Base-by-base conservation (phyloP, 208 protist species). In the Crithidia brevicula region DNA sequence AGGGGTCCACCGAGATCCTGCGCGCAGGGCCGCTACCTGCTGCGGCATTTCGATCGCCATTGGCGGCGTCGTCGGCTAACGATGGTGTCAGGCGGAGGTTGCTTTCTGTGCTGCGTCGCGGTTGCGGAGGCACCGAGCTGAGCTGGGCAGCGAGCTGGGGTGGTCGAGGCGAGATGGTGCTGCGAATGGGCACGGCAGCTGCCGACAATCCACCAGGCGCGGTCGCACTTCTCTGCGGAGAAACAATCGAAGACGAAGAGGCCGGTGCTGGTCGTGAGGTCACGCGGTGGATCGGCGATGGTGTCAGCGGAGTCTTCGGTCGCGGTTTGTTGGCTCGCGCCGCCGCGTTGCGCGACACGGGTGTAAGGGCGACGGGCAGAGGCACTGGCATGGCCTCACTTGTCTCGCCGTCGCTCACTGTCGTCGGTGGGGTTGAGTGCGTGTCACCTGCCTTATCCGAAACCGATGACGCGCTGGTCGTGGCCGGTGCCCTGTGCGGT, bases 51-150 rank as follows among this genome's bases (percentile, higher is more conserved):
- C 56, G 38, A 10, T 61, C 56, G 1, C 28, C 43, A n/a, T 5
- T 28, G 43, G 16, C 31, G 27, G 6, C 31, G 3, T 65, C 46
- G 1, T 52, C 59, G 10, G 45, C 23, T n/a, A 53, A 53, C 28
- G 64, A 9, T 20, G 63, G 68, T 15, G 46, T 42, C 30, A 27
- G 47, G 34, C 68, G 46, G 4, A 34, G 45, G 28, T 58, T 49
- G 13, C 31, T 30, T 16, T 60, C 36, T 46, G 52, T 64, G 28
- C 36, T 42, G 18, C 18, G 11, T 16, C 46, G 57, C 1, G 28
- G 33, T 20, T 59, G 38, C 40, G 69, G 43, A 8, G 62, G 23
- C 8, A 63, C 56, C 9, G 49, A 53, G 43, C 16, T 66, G 25
- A 61, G 61, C 42, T 51, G 42, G 49, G 34, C 34, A 34, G 38